Conservation (phyloP, 2,329 filamentous ascomycete species). For the Xylaria sp. region DNA sequence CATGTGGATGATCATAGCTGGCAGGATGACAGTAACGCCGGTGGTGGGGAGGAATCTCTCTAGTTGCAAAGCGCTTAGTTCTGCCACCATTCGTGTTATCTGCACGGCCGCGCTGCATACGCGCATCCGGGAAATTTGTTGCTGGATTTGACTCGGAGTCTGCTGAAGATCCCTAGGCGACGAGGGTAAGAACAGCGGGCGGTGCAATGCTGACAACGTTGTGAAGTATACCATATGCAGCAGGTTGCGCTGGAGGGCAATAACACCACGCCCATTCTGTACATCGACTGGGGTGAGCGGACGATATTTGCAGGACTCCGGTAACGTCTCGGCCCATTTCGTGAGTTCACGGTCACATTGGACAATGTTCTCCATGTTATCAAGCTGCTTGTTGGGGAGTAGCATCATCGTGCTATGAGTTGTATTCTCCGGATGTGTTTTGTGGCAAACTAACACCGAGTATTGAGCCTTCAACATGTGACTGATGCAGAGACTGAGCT, state of each 20-base stretch:
- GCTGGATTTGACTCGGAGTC: constrained; percentile 76
- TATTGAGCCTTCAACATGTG: constrained; percentile 92
- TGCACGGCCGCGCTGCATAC: constrained; percentile 86
- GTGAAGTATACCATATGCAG: constrained; percentile 95
- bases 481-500: constrained; percentile 88
- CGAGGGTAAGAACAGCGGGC: constrained; percentile 87
- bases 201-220: constrained; percentile 88
- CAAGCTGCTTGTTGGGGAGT: constrained; percentile 85
- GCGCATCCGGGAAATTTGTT: constrained; percentile 83
- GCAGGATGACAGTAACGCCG: constrained; percentile 88
- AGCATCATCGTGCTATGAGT: constrained; percentile 87
- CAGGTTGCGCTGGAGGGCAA: constrained; percentile 81
- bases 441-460: constrained; percentile 87
- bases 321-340: constrained; percentile 79
- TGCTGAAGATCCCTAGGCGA: constrained; percentile 65
- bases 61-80: constrained; percentile 77
- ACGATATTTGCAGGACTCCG: constrained; percentile 76
- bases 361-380: constrained; percentile 83
- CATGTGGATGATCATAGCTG: constrained; percentile 92
- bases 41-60: constrained; percentile 87
- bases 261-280: constrained; percentile 68
- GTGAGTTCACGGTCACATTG: constrained; percentile 82
- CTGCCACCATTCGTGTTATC: constrained; percentile 85
- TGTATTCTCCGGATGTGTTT: constrained; percentile 79
- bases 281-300: constrained; percentile 65